Base-by-base conservation (phyloP, 306 rosid species). In the barrel medic (Medicago truncatula) region DNA sequence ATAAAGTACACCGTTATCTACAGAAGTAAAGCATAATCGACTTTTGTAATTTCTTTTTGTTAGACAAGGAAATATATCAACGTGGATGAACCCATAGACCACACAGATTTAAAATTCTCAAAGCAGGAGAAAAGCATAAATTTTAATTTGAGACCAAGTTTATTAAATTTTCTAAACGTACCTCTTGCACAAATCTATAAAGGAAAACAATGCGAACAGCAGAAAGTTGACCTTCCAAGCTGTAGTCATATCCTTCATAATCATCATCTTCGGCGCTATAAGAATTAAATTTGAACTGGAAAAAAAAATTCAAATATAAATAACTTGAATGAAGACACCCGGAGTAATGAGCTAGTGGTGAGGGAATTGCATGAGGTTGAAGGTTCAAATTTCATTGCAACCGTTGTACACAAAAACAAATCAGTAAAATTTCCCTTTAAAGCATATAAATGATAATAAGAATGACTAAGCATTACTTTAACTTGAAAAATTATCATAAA, bases 101-200 rank as follows among this genome's bases (percentile, higher is more conserved):
- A 28, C 59, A 36, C 58, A 28, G 66, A 49, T 53, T 78, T 67
- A 21, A 34, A 86, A 61, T 16, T 64, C 67, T 23, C 46, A 49
- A 20, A 43, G 72, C 68, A 72, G 36, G 54, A 68, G n/a, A 84
- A 47, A 60, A 44, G 6, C 38, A 43, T 17, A 28, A 21, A 43
- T 43, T 58, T 80, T 68, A 77, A 72, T 36, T 50, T 59, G 38
- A 70, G 53, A 25, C 23, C 68, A 83, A 46, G 67, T 73, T 67
- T 25, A 41, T 74, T 3, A 28, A 70, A 77, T 28, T 56, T 34
- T 74, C 59, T 47, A 44, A 53, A 64, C 87, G 71, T 90, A 95
- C 99, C 99, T 95, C 99, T 76, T 92, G 97, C 76, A 95, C 91
- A 85, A 95, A 95, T 86, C 99, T 89, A 82, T 95, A 87, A 52